Evolutionary conservation across 2,329 filamentous ascomycete species (phyloP).

Genomic region (Epichloe brachyelytri): DNA sequence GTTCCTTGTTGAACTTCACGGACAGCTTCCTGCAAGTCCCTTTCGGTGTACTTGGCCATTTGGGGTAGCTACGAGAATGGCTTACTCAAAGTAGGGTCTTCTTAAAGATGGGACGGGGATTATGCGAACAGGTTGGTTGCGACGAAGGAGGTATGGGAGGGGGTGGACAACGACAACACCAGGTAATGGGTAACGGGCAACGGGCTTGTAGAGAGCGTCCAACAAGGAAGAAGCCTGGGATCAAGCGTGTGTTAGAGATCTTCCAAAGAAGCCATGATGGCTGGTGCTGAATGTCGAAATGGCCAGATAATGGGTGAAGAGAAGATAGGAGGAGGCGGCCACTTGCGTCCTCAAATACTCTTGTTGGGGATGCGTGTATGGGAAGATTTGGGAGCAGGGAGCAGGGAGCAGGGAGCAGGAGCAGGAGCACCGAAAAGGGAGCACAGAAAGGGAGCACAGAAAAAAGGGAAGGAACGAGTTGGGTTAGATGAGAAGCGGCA

Average conservation of each 20-base stretch:
- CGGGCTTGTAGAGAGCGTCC: constrained; percentile 5
- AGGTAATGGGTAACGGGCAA: not conserved
- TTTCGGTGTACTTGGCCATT: constrained; percentile 8
- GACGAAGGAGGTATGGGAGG: not conserved
- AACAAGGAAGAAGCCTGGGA: constrained; percentile 7
- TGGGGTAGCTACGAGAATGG: constrained; percentile 1
- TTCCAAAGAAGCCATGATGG: constrained; percentile 5
- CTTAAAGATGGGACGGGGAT: not conserved
- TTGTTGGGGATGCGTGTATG: not conserved
- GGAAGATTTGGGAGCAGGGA: not conserved
- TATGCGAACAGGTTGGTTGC: constrained; percentile 1
- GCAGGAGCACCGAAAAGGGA: too few species aligned
- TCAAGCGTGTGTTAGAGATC: constrained; percentile 7
- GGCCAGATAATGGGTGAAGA: constrained; percentile 6
- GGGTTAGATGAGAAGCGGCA: not conserved
- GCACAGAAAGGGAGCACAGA: not conserved
- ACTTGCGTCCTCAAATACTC: constrained; percentile 7
- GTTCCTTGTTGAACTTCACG: constrained; percentile 8
- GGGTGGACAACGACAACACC: not conserved
- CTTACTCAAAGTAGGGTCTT: not conserved
- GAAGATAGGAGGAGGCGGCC: constrained; percentile 2
- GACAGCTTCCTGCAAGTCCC: constrained; percentile 8
- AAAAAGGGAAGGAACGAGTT: not conserved
- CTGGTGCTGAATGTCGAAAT: constrained; percentile 3
- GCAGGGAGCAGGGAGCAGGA: not conserved